phyloP scores from a whole-genome alignment of 2,329 filamentous ascomycete genomes.

The Cryphonectria carpinicola region DNA sequence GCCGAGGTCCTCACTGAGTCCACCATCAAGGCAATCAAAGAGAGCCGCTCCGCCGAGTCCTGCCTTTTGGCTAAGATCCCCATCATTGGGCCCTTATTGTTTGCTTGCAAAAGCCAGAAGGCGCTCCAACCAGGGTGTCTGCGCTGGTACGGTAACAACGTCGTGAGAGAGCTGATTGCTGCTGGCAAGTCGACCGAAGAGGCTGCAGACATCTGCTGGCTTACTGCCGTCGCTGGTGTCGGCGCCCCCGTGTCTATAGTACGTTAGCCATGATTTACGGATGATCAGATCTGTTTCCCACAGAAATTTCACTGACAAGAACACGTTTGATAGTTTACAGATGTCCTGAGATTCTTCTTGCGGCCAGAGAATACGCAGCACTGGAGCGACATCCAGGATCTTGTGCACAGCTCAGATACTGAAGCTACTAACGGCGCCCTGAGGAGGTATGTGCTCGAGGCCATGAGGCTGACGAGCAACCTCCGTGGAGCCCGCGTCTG shows the following conservation, averaged over 20 bases:
- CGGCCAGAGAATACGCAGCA: constrained; percentile 28
- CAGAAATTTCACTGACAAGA: neutral
- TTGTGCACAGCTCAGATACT: constrained; percentile 41
- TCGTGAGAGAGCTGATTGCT: neutral
- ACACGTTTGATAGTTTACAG: constrained; percentile 6
- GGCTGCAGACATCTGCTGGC: constrained; percentile 44
- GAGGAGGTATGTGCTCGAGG: constrained; percentile 45
- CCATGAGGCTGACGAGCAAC: constrained; percentile 45
- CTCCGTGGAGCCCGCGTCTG: constrained; percentile 44
- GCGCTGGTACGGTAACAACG: constrained; percentile 35
- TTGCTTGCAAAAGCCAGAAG: constrained; percentile 34
- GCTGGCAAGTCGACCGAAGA: constrained; percentile 41
- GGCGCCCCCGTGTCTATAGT: constrained; percentile 45
- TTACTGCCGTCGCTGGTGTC: constrained; percentile 46
- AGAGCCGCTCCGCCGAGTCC: constrained; percentile 25
- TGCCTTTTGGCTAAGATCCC: neutral
- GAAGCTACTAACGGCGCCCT: constrained; percentile 33
- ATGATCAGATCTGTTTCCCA: too few species aligned
- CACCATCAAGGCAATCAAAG: constrained; percentile 45
- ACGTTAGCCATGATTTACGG: constrained; percentile 27
- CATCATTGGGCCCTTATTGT: neutral
- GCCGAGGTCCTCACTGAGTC: constrained; percentile 42
- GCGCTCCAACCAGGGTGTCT: constrained; percentile 42
- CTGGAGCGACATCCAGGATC: constrained; percentile 47
- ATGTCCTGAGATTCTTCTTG: constrained; percentile 17